Evolutionary conservation across 106 monocot species (phyloP), one percentile per base, ranked within the genome.

Genomic region (Platanthera guangdongensis): DNA sequence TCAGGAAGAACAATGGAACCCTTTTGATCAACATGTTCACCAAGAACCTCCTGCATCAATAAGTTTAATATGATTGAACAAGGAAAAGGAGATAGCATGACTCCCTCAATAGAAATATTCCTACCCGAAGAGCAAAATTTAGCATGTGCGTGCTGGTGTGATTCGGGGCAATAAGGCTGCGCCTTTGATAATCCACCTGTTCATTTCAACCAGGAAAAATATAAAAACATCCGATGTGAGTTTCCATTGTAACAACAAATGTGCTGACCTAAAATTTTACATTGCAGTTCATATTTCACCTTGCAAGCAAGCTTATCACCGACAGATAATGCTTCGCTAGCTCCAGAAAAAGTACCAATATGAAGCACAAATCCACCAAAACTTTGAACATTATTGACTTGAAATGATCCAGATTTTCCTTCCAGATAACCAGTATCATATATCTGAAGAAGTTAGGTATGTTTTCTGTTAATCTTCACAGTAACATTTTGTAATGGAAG

Each of bases 1-100:
- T 97, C 93, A 60, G 97, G 97, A 74, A 97, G 94, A 85, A 97
- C 97, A 84, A 94, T 97, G 57, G 97, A 97, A 55, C 96, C 96
- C 76, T 97, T 97, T 73, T 97, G 96, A 84, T 94, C 96, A 81
- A 97, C 79, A 85, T 97, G 96, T 74, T 97, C 91, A 73, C 97
- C 97, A 83, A 97, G 94, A 45, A 97, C 86, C 82, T 94, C 91
- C 97, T 97, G 85, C 75, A 91, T 8, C 16, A 78, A 28, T 52
- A 2, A 10, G 46, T 67, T 11, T 80, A 76, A 39, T 62, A 74
- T 16, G 2, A 32, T 8, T 30, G 9, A 30, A 39, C 60, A 19
- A 46, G 13, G 8, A 75, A 39, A 57, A 25, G 65, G 10, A 30
- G 13, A 70, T 48, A 12, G 45, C 47, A 53, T 7, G 71, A 49